Evolutionary conservation across 148 eudicot species (phyloP).

Genomic region (Fagopyrum homotropicum): DNA sequence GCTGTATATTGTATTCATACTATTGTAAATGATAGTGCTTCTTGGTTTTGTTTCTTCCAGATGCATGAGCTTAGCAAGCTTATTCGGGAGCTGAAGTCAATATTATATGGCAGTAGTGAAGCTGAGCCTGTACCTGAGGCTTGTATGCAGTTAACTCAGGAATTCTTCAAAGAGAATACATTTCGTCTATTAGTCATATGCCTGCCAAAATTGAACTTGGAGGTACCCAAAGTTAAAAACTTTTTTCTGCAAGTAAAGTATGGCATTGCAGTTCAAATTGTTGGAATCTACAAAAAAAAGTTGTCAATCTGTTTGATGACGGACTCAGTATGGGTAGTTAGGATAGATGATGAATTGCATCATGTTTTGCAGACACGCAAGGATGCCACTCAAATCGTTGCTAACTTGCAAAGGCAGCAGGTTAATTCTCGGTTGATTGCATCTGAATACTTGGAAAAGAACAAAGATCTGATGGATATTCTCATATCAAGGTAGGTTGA

Average conservation of each 20-base stretch:
- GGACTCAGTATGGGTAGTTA: background rate
- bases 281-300: background rate
- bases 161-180: conserved; percentile 76
- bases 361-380: conserved; percentile 68
- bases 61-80: conserved; percentile 64
- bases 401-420: conserved; percentile 94
- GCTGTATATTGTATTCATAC: background rate
- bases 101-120: conserved; percentile 88
- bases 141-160: conserved; percentile 88
- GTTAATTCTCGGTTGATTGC: conserved; percentile 87
- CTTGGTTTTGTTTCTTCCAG: conserved; percentile 23
- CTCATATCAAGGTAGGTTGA: conserved; percentile 73
- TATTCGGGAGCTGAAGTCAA: conserved; percentile 63
- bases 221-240: conserved; percentile 34
- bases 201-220: conserved; percentile 82
- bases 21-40: background rate
- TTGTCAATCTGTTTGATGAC: background rate
- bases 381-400: conserved; percentile 99
- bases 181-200: conserved; percentile 56
- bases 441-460: conserved; percentile 86
- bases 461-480: conserved; percentile 78
- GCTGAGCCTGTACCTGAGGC: conserved; percentile 89
- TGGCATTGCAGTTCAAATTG: background rate
- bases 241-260: background rate
- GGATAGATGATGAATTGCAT: conserved; percentile 1